Conservation (phyloP, 2,329 filamentous ascomycete genomes). For the Epichloe scottii region DNA sequence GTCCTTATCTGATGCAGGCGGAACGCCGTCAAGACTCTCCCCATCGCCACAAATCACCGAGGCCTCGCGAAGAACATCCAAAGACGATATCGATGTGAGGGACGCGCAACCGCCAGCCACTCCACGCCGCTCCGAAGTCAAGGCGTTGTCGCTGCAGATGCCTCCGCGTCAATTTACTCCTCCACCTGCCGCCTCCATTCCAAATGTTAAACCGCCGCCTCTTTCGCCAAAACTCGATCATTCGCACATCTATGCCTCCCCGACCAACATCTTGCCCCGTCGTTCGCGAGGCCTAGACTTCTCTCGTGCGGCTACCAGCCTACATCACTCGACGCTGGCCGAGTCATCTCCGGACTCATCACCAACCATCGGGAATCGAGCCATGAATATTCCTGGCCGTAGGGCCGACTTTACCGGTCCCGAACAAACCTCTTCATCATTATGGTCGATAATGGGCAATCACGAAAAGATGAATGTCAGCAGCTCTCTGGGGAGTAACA, state of each 20-base stretch:
- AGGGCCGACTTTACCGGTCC: slow-evolving; percentile 36
- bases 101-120: slow-evolving; percentile 45
- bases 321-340: slow-evolving; percentile 90
- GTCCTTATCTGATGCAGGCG: slow-evolving; percentile 52
- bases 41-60: slow-evolving; percentile 46
- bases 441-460: slow-evolving; percentile 59
- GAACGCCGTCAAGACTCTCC: slow-evolving; percentile 42
- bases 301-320: slow-evolving; percentile 79
- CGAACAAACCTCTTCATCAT: slow-evolving; percentile 55
- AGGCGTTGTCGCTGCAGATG: slow-evolving; percentile 39
- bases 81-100: slow-evolving; percentile 52
- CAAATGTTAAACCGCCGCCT: slow-evolving; percentile 46
- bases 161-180: slow-evolving; percentile 23
- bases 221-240: slow-evolving; percentile 79
- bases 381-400: slow-evolving; percentile 48
- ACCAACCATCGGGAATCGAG: slow-evolving; percentile 61
- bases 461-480: slow-evolving; percentile 62
- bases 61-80: slow-evolving; percentile 43
- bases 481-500: slow-evolving; percentile 62
- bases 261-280: slow-evolving; percentile 75
- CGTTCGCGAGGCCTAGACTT: slow-evolving; percentile 88
- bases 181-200: slow-evolving; percentile 21
- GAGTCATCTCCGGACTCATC: slow-evolving; percentile 86
- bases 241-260: slow-evolving; percentile 74
- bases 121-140: slow-evolving; percentile 55